phyloP scores from a whole-genome alignment of 305 asterid genomes.

The Coffea humblotiana region DNA sequence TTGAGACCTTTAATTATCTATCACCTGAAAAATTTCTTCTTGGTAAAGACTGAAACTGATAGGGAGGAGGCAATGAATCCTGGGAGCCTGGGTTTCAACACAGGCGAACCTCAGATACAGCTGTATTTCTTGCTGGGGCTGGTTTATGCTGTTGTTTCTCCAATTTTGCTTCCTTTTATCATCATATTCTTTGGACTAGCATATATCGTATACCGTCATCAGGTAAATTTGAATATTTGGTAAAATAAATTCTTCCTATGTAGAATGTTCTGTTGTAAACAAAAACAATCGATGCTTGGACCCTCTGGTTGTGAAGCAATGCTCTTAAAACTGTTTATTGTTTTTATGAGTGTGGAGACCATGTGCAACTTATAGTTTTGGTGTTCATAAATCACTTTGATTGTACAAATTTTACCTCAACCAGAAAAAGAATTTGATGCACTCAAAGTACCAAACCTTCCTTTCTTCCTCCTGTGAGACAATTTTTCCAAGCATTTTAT shows the following conservation, averaged over 20 bases:
- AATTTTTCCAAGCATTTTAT: background rate
- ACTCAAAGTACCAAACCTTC: too few relatives aligned
- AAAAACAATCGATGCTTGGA: background rate
- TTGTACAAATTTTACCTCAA: background rate
- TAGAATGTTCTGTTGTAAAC: background rate
- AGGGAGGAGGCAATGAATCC: constrained; percentile 95
- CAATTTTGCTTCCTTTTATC: constrained; percentile 86
- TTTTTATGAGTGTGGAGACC: background rate
- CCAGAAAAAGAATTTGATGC: too few relatives aligned
- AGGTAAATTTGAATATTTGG: constrained; percentile 45
- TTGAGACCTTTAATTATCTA: constrained; percentile 74
- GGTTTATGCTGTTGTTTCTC: constrained; percentile 87
- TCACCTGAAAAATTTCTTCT: constrained; percentile 78
- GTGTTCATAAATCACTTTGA: background rate
- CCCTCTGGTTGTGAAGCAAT: background rate
- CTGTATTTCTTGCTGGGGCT: constrained; percentile 91
- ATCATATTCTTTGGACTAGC: constrained; percentile 85
- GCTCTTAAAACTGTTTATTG: background rate
- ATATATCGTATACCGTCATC: constrained; percentile 82
- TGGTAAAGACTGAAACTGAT: constrained; percentile 92
- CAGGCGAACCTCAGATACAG: constrained; percentile 97
- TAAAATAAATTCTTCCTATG: background rate
- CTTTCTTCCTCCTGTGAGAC: background rate
- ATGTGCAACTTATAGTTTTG: background rate
- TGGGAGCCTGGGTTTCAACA: constrained; percentile 87